These are phyloP conservation scores for Emergomyces orientalis DNA, from an alignment of 2,329 filamentous ascomycete species.

Conservation along the genomic window DNA sequence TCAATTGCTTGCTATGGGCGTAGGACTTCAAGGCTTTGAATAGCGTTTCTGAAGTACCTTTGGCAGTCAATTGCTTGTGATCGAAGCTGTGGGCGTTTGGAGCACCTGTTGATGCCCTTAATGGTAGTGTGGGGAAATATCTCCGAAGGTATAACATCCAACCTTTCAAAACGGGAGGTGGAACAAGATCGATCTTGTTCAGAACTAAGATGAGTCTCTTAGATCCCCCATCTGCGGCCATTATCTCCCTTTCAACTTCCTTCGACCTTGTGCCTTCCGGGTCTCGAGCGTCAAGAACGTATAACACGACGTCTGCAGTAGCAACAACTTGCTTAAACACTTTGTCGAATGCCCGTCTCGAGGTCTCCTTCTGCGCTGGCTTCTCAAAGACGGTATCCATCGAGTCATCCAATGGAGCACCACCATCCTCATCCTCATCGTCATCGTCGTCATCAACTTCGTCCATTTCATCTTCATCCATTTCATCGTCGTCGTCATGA, in stretches of 20 bases:
- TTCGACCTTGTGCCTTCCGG: slow-evolving; percentile 83
- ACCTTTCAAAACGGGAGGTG: slow-evolving; percentile 66
- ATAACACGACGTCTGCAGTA: slow-evolving; percentile 79
- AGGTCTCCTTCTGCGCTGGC: slow-evolving; percentile 45
- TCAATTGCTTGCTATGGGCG: slow-evolving; percentile 71
- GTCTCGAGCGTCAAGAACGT: slow-evolving; percentile 86
- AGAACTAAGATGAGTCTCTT: slow-evolving; percentile 86
- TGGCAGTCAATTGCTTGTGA: slow-evolving; percentile 78
- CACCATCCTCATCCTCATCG: slow-evolving; percentile 40
- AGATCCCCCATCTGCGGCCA: slow-evolving; percentile 72
- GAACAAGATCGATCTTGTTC: slow-evolving; percentile 93
- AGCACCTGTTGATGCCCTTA: slow-evolving; percentile 72
- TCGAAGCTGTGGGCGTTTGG: slow-evolving; percentile 86
- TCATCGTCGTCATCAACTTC: slow-evolving; percentile 42
- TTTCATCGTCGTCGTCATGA: slow-evolving; percentile 52
- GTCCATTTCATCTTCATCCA: slow-evolving; percentile 38
- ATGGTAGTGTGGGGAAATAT: slow-evolving; percentile 83
- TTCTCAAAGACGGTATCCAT: slow-evolving; percentile 38
- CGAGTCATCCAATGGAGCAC: slow-evolving; percentile 43
- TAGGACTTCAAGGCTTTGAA: slow-evolving; percentile 87
- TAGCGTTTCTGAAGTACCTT: slow-evolving; percentile 73
- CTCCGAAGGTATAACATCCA: slow-evolving; percentile 79
- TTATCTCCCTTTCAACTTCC: slow-evolving; percentile 81
- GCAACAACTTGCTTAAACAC: slow-evolving; percentile 90
- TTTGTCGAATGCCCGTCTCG: slow-evolving; percentile 85